phyloP scores from a whole-genome alignment of 345 rosid genomes.

The Limnanthes douglasii region DNA sequence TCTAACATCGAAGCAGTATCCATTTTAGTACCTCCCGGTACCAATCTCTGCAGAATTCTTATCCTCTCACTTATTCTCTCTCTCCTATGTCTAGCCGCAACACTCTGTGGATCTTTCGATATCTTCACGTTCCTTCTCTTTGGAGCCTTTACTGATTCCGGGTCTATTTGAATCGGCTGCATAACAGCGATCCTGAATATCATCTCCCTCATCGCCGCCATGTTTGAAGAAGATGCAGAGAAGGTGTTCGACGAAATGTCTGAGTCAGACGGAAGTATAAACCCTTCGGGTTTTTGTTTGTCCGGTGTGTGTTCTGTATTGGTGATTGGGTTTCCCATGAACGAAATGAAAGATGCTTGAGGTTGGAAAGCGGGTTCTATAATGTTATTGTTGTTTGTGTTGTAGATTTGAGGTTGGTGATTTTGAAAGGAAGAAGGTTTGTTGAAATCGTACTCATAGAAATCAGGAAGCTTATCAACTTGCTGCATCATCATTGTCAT shows the following conservation, averaged over 20 bases:
- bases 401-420: conserved; percentile 4
- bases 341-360: conserved; percentile 11
- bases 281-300: conserved; percentile 12
- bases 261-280: conserved; percentile 11
- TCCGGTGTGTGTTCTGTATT: conserved; percentile 8
- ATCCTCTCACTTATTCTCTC: conserved; percentile 86
- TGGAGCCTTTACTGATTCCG: conserved; percentile 74
- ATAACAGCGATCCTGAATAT: conserved; percentile 77
- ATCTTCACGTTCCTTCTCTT: conserved; percentile 77
- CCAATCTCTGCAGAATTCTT: conserved; percentile 81
- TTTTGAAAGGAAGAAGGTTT: conserved; percentile 8
- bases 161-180: conserved; percentile 82
- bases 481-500: conserved; percentile 55
- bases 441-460: conserved; percentile 17
- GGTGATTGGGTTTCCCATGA: conserved; percentile 14
- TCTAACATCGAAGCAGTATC: conserved; percentile 94
- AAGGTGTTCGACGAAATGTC: conserved; percentile 1
- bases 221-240: conserved; percentile 21
- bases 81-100: conserved; percentile 80
- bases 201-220: conserved; percentile 80
- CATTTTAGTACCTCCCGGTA: conserved; percentile 98
- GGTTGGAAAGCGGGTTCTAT: conserved; percentile 10
- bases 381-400: conserved; percentile 9
- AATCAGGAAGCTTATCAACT: conserved; percentile 53
- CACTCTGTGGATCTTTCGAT: conserved; percentile 93